Percentiles rank a stretch among this genome's conserved stretches.
These are phyloP conservation scores for Phaeotremella skinneri DNA, from an alignment of 768 basidiomycete species.

Conservation along the genomic window DNA sequence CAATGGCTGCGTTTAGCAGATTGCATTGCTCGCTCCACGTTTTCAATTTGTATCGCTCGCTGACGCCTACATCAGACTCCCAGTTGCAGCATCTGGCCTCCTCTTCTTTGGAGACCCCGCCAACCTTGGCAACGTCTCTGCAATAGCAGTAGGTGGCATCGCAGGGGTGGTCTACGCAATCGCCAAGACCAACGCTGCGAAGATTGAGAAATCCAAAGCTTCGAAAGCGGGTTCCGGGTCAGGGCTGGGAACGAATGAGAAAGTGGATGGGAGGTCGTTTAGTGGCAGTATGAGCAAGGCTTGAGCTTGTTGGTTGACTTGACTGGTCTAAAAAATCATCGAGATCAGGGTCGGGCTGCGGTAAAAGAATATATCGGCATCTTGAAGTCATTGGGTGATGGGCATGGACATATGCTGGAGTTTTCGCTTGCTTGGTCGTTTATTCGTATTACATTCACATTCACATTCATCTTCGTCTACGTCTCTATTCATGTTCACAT, in stretches of 20 bases:
- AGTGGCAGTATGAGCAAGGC: background rate
- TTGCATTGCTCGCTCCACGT: background rate
- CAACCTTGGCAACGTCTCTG: constrained; percentile 82
- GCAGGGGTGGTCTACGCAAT: constrained; percentile 88
- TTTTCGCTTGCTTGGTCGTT: no score
- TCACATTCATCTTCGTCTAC: no score
- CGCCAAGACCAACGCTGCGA: constrained; percentile 91
- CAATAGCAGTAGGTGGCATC: constrained; percentile 82
- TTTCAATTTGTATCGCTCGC: constrained; percentile 17
- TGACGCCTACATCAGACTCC: constrained; percentile 56
- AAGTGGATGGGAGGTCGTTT: background rate
- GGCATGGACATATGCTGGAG: no score
- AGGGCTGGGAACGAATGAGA: background rate
- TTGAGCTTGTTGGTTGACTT: background rate
- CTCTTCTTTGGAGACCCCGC: constrained; percentile 73
- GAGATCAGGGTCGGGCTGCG: background rate
- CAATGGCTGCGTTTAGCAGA: background rate
- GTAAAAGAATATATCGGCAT: no score
- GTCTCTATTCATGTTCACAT: no score
- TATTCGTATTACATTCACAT: no score
- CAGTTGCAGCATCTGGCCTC: constrained; percentile 98
- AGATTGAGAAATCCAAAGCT: constrained; percentile 60
- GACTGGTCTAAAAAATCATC: background rate
- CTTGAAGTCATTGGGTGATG: no score
- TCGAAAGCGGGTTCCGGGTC: background rate